These are phyloP conservation scores for Elymus sibiricus DNA, from an alignment of 176 grass and related monocot genomes.

Conservation along the genomic window DNA sequence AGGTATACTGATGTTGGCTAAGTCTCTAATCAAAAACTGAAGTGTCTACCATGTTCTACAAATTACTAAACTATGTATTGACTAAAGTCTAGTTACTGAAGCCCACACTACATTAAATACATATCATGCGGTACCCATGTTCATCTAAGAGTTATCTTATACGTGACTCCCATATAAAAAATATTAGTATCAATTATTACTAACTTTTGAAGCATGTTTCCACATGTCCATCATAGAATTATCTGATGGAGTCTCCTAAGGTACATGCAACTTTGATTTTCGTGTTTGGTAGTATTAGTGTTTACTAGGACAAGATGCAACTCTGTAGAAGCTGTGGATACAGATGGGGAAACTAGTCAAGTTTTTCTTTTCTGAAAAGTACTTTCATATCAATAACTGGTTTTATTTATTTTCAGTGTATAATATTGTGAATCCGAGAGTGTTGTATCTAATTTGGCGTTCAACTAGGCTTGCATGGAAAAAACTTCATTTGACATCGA, in stretches of 20 bases:
- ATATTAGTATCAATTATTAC: not conserved
- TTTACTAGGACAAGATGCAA: not conserved
- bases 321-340: not conserved
- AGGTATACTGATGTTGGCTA: too few species aligned
- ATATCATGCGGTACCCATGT: not conserved
- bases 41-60: too few species aligned
- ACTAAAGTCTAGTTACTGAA: too few species aligned
- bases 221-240: not conserved
- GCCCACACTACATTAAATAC: not conserved
- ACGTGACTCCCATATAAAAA: not conserved
- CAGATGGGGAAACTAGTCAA: not conserved
- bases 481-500: not conserved
- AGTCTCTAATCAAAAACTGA: too few species aligned
- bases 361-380: not conserved
- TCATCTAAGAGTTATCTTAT: not conserved
- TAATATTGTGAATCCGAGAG: not conserved
- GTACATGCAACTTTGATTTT: not conserved
- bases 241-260: not conserved
- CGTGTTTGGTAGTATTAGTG: not conserved
- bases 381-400: not conserved
- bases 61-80: too few species aligned
- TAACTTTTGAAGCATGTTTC: not conserved
- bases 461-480: not conserved
- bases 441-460: not conserved
- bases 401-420: not conserved